A percentile compares a stretch with the other conserved stretches of the same genome.
These are phyloP conservation scores for Aspergillus pseudoterreus DNA, from an alignment of 2,329 filamentous ascomycete species.

Conservation along the genomic window DNA sequence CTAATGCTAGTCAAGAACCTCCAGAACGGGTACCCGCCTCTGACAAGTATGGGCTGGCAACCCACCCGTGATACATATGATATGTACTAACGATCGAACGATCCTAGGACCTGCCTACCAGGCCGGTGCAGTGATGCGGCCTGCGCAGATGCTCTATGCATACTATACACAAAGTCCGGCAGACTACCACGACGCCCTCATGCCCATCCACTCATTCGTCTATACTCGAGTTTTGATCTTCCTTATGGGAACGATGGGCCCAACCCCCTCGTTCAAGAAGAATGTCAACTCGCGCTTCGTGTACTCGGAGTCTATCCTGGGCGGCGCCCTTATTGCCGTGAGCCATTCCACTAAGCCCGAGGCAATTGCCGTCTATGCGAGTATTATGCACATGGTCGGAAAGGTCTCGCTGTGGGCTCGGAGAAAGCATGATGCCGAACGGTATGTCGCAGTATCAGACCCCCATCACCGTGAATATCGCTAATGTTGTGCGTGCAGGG, in stretches of 20 bases:
- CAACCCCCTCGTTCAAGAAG: background rate
- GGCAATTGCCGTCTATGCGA: background rate
- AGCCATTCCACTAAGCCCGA: conserved; percentile 2
- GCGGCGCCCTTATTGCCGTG: background rate
- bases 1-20: conserved; percentile 2
- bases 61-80: background rate
- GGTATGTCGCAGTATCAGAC: background rate
- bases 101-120: conserved; percentile 5
- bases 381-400: conserved; percentile 1
- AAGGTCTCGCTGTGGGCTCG: background rate
- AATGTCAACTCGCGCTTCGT: conserved; percentile 6
- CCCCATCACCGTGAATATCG: background rate
- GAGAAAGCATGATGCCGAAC: background rate
- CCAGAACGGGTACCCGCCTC: conserved; percentile 4
- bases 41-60: conserved; percentile 1
- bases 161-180: conserved; percentile 1
- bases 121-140: conserved; percentile 2
- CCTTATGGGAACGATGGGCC: conserved; percentile 6
- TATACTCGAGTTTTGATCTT: conserved; percentile 3
- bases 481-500: background rate
- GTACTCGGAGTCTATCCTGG: conserved; percentile 4
- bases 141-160: conserved; percentile 2
- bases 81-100: too few relatives aligned
- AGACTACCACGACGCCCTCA: conserved; percentile 6
- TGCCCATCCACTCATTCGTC: conserved; percentile 5